Base-by-base conservation (phyloP, 768 basidiomycete species). In the Rhizopogon vulgaris region DNA sequence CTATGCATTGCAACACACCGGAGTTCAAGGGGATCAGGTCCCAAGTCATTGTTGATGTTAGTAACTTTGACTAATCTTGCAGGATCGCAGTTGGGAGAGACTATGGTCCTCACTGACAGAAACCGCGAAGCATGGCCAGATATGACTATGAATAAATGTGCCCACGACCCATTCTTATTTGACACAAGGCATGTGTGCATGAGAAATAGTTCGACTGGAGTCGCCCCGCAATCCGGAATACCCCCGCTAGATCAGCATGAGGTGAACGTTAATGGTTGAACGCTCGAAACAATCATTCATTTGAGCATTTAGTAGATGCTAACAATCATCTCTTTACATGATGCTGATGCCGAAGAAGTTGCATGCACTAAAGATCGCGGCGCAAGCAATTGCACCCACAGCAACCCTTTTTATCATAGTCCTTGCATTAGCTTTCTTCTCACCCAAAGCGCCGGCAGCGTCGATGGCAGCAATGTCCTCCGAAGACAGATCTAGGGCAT, bases 41-140 rank as follows among this genome's bases (percentile, higher is more conserved):
- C 78, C 84, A 85, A 69, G 83, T 77, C 82, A 86, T 84, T 34
- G 15, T 46, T 24, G 32, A 41, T 15, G 18, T n/a, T n/a, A n/a
- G n/a, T 32, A 18, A 3, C 12, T 6, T 45, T 7, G 30, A 22
- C 12, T 8, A 22, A 45, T 6, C 30, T 45, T 45, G 43, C 30
- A 30, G 17, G 42, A 30, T 30, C 28, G 9, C 3, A 30, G 28
- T 9, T 30, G 28, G 28, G 28, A 30, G 2, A 30, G 28, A 30
- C 28, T 30, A 30, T 7, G 3, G 28, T 30, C 28, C 28, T 30
- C 28, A 30, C 28, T 2, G 28, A 30, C 28, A 30, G 28, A 2
- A 10, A 30, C 10, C 10, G 8, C 10, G 28, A 9, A 22, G 22
- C 28, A 7, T 30, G 28, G 8, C 28, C 30, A 46, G 45, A 34